These are phyloP conservation scores for Tolypocladium inflatum DNA, from an alignment of 2,329 filamentous ascomycete genomes.

Conservation along the genomic window DNA sequence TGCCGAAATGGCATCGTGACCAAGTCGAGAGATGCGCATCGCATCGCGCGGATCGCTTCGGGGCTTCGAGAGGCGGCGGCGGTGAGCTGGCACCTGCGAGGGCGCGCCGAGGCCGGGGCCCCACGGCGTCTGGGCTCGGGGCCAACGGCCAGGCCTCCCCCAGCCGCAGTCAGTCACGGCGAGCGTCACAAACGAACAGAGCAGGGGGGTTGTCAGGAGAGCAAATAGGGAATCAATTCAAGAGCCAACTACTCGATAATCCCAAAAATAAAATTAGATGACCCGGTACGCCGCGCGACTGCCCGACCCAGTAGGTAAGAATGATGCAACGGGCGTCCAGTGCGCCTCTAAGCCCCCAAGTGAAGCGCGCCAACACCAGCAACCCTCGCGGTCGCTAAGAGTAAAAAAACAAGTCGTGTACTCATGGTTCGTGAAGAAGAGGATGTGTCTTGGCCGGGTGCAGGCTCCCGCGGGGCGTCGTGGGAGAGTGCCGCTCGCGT, in stretches of 20 bases:
- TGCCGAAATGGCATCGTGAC: neutral
- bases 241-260: neutral
- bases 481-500: neutral
- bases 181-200: neutral
- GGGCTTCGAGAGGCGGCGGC: neutral
- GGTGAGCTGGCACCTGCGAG: neutral
- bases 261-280: conserved; percentile 1
- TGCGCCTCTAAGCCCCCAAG: conserved; percentile 4
- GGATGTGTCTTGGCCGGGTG: neutral
- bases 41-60: neutral
- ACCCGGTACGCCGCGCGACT: conserved; percentile 7
- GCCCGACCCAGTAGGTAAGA: conserved; percentile 2
- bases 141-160: neutral
- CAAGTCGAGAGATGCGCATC: neutral
- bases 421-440: conserved; percentile 6
- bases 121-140: neutral
- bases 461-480: neutral
- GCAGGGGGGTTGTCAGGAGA: neutral
- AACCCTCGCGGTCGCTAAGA: neutral
- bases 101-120: neutral
- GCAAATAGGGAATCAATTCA: neutral
- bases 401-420: conserved; percentile 6
- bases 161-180: neutral
- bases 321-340: conserved; percentile 9
- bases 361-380: conserved; percentile 1